Percentiles rank a stretch among this genome's conserved stretches.
Conservation (phyloP, 768 basidiomycete genomes). For the Agaricus subrufescens region DNA sequence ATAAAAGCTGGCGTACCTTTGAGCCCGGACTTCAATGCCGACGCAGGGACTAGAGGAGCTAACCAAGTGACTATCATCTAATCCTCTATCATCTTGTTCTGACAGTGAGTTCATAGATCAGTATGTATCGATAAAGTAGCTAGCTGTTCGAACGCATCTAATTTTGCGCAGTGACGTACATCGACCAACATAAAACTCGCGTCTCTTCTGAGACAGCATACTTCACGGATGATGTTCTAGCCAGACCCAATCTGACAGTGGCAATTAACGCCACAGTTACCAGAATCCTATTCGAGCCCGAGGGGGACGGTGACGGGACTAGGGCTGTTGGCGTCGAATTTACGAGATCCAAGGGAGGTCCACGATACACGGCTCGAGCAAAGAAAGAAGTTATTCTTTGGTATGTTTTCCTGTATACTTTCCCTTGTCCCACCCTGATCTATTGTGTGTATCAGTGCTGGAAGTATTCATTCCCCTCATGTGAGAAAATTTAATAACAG, state of each 20-base stretch:
- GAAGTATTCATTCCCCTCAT: slow-evolving; percentile 53
- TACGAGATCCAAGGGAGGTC: slow-evolving; percentile 29
- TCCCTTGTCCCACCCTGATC: background rate
- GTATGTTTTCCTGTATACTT: slow-evolving; percentile 30
- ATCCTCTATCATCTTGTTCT: too few species aligned
- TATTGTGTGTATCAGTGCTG: slow-evolving; percentile 15
- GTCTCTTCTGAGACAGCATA: slow-evolving; percentile 66
- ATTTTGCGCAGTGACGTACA: slow-evolving; percentile 54
- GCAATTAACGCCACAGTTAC: slow-evolving; percentile 53
- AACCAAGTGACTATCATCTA: too few species aligned
- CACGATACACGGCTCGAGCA: slow-evolving; percentile 41
- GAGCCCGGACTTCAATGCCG: slow-evolving; percentile 58
- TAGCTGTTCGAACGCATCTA: too few species aligned
- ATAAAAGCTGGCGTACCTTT: slow-evolving; percentile 49
- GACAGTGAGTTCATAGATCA: slow-evolving; percentile 26
- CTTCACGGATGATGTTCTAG: slow-evolving; percentile 58
- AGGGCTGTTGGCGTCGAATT: slow-evolving; percentile 64
- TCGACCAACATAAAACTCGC: slow-evolving; percentile 45
- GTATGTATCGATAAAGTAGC: slow-evolving; percentile 22
- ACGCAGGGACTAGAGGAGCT: background rate
- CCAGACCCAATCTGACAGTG: slow-evolving; percentile 62
- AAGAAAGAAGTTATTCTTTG: slow-evolving; percentile 58
- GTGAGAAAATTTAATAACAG: slow-evolving; percentile 19
- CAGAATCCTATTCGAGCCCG: slow-evolving; percentile 47
- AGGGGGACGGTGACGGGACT: slow-evolving; percentile 21